Evolutionary conservation across 2,329 filamentous ascomycete species (phyloP), one percentile per base, ranked within the genome.

Genomic region (Aaosphaeria arxii): DNA sequence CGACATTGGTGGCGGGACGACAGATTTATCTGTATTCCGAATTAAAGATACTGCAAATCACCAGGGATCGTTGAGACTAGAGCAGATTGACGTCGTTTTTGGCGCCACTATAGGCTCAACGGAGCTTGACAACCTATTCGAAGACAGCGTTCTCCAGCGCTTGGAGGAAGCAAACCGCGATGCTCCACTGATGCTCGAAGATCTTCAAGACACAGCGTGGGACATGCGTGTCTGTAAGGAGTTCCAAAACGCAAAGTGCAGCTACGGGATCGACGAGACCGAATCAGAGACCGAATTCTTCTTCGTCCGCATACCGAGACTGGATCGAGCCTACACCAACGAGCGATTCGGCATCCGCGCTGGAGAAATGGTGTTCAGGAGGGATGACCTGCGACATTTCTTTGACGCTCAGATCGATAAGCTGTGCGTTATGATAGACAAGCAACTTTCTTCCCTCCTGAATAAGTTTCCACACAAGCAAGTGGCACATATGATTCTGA

Each of bases 1-100:
- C 50, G 77, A 80, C 61, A 74, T 72, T 30, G 77, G 77, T 6
- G 77, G 77, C 36, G 77, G 77, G 5, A 80, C 77, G 0, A 71
- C 69, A 11, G 72, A 75, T 51, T 44, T 74, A 5, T 67, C 62
- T 4, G 65, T 72, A 1, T 59, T 74, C 1, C 61, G 63, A n/a
- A 65, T 74, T 1, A 59, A 55, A 11, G 54, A 57, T 1, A 59
- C 56, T 11, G 54, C 56, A 24, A 55, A 56, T 3, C 42, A 57
- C n/a, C 56, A 63, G 41, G 56, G 60, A 40, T 49, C 63, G 9
- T 59, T 70, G 43, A 53, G 53, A 28, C 51, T 70, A 7, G 53
- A 63, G 44, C 64, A 72, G 42, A 56, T 71, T n/a, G 67, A 71
- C 35, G 66, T 70, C 1, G 69, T 71, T 1, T 68, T 68, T 40